Percentiles rank a stretch among this genome's conserved stretches.
These are phyloP conservation scores for Globisporangium mamillatum DNA, from an alignment of 352 stramenopile genomes.

Conservation along the genomic window DNA sequence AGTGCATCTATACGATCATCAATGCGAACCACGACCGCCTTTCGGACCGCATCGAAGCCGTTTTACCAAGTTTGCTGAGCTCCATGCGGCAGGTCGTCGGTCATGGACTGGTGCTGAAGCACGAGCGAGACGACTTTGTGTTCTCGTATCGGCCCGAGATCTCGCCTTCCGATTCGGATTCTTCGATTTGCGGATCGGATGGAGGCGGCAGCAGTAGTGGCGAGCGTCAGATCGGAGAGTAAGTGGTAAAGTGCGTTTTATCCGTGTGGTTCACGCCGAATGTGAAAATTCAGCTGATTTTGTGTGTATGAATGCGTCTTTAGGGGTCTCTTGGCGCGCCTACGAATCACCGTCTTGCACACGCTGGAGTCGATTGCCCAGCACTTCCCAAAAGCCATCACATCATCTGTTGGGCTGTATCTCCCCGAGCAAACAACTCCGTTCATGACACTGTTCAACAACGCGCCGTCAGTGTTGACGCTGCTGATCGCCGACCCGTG, in stretches of 20 bases:
- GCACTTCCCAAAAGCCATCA: conserved; percentile 66
- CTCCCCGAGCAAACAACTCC: conserved; percentile 76
- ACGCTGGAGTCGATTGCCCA: conserved; percentile 70
- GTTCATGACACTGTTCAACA: conserved; percentile 82
- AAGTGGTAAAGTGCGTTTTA: conserved; percentile 19
- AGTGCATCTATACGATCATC: conserved; percentile 85
- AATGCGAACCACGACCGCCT: conserved; percentile 63
- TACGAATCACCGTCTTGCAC: conserved; percentile 73
- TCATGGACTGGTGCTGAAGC: conserved; percentile 53
- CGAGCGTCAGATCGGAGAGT: conserved; percentile 42
- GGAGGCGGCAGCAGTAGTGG: conserved; percentile 21
- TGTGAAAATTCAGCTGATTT: background rate
- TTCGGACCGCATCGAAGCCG: conserved; percentile 50
- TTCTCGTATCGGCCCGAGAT: conserved; percentile 59
- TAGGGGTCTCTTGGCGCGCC: conserved; percentile 61
- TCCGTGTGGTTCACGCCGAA: background rate
- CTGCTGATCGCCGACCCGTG: conserved; percentile 74
- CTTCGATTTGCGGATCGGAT: conserved; percentile 68
- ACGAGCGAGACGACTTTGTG: conserved; percentile 50
- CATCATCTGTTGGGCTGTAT: conserved; percentile 76
- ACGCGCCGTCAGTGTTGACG: conserved; percentile 71
- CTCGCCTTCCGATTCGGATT: conserved; percentile 65
- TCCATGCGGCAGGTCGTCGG: conserved; percentile 83
- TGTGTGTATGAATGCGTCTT: background rate
- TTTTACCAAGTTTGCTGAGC: conserved; percentile 58